Evolutionary conservation across 2,329 filamentous ascomycete species (phyloP), one percentile per base, ranked within the genome.

Genomic region (Ophiocordyceps unilateralis): DNA sequence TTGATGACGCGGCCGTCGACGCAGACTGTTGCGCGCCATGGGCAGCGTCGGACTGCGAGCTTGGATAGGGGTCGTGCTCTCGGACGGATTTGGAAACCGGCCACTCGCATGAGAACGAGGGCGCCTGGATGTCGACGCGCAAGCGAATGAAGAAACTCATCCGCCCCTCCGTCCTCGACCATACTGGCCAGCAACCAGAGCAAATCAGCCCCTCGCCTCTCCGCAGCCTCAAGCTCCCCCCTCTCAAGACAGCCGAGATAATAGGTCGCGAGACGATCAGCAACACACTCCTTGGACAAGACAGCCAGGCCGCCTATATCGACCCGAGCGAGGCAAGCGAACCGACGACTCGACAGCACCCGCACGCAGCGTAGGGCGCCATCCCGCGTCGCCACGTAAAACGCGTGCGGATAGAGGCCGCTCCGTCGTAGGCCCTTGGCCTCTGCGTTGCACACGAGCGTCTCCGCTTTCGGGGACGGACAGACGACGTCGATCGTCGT

Each of bases 401-500:
- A 60, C 5, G 58, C 53, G 32, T 62, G 55, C 4, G 49, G 55
- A 24, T 50, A 48, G 5, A 19, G 15, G n/a, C 9, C n/a, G 17
- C 17, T 45, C 45, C 1, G 47, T 44, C 14, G 56, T 8, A 36
- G 17, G 6, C 32, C 32, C 17, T n/a, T 17, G 14, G n/a, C 32
- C 10, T 30, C 2, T 8, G 32, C n/a, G 7, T 11, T 36, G 20
- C 55, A 50, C 15, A 53, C 49, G 20, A 70, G 51, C 8, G 61
- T 59, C 14, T 61, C 53, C 14, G 50, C 54, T 6, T 57, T 56
- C 12, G 58, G 47, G 6, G 48, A 45, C 0, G 66, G 63, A 46
- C 64, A 69, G 19, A 67, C 39, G 43, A 74, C 56, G 37, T 54
- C 63, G 17, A 72, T n/a, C 48, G 39, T 59, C 52, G 5, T 48